phyloP scores from a whole-genome alignment of 2,329 filamentous ascomycete species.

The Fusarium floridanum region DNA sequence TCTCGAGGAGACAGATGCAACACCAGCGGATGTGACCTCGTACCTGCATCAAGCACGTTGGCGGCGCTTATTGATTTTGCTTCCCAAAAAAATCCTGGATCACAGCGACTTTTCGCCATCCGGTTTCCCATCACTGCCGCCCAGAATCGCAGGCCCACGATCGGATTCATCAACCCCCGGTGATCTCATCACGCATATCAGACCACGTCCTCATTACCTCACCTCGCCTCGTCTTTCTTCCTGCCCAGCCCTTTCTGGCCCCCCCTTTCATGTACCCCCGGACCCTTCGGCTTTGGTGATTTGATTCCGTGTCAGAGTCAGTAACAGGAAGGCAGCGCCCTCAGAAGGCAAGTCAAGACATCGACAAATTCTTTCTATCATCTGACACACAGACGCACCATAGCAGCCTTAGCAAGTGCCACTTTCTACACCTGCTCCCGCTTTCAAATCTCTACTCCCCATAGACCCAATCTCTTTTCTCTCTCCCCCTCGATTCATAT shows the following conservation, averaged over 20 bases:
- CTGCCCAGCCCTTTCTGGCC: constrained; percentile 10
- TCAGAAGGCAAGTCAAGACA: not conserved
- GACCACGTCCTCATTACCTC: constrained; percentile 42
- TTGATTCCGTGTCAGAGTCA: constrained; percentile 31
- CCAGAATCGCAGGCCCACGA: constrained; percentile 1
- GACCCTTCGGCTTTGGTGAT: constrained; percentile 30
- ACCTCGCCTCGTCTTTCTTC: constrained; percentile 12
- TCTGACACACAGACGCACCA: constrained; percentile 22
- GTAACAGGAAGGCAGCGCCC: constrained; percentile 8
- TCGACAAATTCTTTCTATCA: constrained; percentile 6
- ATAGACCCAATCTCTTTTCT: constrained; percentile 23
- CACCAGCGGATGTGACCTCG: constrained; percentile 28
- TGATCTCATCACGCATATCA: constrained; percentile 46
- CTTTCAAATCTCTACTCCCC: constrained; percentile 7
- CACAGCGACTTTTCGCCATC: not conserved
- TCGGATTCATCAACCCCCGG: constrained; percentile 19
- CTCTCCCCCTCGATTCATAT: constrained; percentile 22
- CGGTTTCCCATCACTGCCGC: not conserved
- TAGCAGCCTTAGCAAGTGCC: constrained; percentile 30
- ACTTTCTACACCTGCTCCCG: constrained; percentile 26
- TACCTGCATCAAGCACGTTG: constrained; percentile 40
- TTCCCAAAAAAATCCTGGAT: constrained; percentile 1
- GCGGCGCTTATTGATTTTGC: constrained; percentile 19
- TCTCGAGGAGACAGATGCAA: constrained; percentile 18
- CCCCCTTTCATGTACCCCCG: constrained; percentile 13